phyloP scores from a whole-genome alignment of 2,329 filamentous ascomycete genomes.

The Plenodomus lindquistii region DNA sequence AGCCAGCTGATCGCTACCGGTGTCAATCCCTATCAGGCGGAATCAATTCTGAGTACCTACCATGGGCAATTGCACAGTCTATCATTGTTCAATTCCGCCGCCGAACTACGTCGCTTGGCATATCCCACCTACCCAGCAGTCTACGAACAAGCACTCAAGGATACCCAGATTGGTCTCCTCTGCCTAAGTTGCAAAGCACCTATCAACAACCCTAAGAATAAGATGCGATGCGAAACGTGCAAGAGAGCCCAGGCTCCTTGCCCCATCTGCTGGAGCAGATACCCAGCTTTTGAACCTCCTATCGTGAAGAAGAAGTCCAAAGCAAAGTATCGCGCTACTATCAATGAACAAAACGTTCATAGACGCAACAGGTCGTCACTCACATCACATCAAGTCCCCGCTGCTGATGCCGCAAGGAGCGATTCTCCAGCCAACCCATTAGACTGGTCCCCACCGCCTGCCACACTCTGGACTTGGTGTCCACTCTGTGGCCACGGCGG shows the following conservation, averaged over 20 bases:
- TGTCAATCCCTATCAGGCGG: slow-evolving; percentile 56
- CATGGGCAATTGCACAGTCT: slow-evolving; percentile 58
- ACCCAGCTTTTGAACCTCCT: slow-evolving; percentile 46
- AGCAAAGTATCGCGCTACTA: slow-evolving; percentile 23
- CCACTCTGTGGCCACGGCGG: slow-evolving; percentile 64
- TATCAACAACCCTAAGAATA: slow-evolving; percentile 57
- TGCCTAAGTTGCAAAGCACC: slow-evolving; percentile 62
- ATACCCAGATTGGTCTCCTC: slow-evolving; percentile 58
- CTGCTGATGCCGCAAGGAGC: slow-evolving; percentile 14
- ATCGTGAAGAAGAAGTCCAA: slow-evolving; percentile 36
- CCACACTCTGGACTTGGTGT: slow-evolving; percentile 60
- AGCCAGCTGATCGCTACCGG: slow-evolving; percentile 48
- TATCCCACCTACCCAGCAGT: slow-evolving; percentile 60
- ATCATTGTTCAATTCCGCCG: slow-evolving; percentile 56
- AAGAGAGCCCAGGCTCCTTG: slow-evolving; percentile 47
- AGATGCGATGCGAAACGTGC: slow-evolving; percentile 58
- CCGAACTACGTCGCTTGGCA: slow-evolving; percentile 59
- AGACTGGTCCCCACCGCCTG: slow-evolving; percentile 26
- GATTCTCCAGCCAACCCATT: slow-evolving; percentile 29
- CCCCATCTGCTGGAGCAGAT: slow-evolving; percentile 51
- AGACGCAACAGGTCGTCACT: slow-evolving; percentile 33
- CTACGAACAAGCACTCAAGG: slow-evolving; percentile 60
- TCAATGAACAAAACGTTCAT: slow-evolving; percentile 24
- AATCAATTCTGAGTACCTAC: slow-evolving; percentile 60
- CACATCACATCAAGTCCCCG: slow-evolving; percentile 12